Base-by-base conservation (phyloP, 1,139 yeast species). In the Blastobotrys apis region DNA sequence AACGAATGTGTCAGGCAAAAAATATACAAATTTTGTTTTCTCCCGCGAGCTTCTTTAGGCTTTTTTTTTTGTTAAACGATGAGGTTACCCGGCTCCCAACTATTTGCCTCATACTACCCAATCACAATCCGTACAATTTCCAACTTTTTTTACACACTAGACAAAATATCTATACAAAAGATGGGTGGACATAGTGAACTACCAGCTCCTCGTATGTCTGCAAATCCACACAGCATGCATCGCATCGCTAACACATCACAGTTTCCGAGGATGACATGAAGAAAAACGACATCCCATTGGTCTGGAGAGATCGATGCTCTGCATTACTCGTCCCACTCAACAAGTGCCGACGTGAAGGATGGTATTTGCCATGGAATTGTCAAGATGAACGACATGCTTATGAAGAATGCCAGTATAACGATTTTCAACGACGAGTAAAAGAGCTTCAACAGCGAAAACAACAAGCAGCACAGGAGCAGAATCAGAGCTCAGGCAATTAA, bases 221-320 rank as follows among this genome's bases (percentile, higher is more conserved):
- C 15, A 12, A 22, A 10, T 3, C 21, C 8, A 13, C n/a, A 16
- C 9, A 15, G 29, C 31, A 4, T 4, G 31, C 16, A 16, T 21
- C 17, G 26, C 37, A 13, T 20, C 31, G 27, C 47, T 33, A 35
- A 34, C 43, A 6, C 2, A 9, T 5, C 36, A 30, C 31, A 80
- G 90, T 85, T 56, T 75, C 88, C 45, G 86, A 82, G 66, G 90
- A 84, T 62, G 95, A 86, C 62, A 81, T 86, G 81, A 88, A 84
- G 67, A 75, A 81, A 59, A 72, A 83, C 66, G 78, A 81, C 65
- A 81, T 86, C 49, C 95, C 95, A 26, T 71, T 86, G 53, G 80
- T 78, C 53, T 86, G 84, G 77, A 75, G 95, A 60, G 95, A 86
- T 64, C 78, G 94, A 67, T 86, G 95, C 66, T 94, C 94, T 4